Percentiles rank a stretch among this genome's conserved stretches.
Evolutionary conservation across 75 land plant species (phyloP).

Genomic region (Azolla pinnata): DNA sequence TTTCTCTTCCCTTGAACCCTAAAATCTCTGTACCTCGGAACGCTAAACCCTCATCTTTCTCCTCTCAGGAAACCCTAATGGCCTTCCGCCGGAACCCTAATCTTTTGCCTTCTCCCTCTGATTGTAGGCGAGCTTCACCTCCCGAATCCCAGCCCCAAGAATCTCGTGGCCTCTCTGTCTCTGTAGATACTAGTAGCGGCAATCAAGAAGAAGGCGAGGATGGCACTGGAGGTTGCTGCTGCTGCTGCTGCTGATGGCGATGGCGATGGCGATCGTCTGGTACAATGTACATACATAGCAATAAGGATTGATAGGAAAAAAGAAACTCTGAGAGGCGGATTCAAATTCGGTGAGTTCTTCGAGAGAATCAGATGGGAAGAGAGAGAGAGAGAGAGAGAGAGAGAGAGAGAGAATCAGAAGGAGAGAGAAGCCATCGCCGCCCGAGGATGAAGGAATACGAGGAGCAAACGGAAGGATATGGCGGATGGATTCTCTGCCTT

Average conservation of each 20-base stretch:
- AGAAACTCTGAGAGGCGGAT: no score
- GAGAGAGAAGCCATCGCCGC: neutral
- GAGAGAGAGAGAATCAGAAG: neutral
- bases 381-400: neutral
- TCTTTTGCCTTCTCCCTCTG: neutral
- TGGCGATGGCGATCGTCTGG: no score
- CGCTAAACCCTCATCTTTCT: neutral
- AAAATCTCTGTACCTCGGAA: no score
- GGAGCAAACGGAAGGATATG: neutral
- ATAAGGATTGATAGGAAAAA: no score
- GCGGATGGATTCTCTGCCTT: neutral
- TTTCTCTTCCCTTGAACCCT: no score
- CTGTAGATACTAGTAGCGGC: neutral
- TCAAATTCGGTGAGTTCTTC: no score
- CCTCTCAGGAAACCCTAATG: neutral
- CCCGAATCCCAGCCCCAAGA: neutral
- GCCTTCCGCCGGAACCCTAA: neutral
- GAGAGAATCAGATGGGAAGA: neutral
- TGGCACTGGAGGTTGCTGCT: neutral
- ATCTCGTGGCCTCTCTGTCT: neutral
- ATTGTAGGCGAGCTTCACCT: neutral
- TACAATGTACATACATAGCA: no score
- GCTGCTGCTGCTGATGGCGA: no score
- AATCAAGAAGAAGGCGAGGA: neutral
- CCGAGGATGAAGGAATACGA: neutral